phyloP scores from a whole-genome alignment of 805 yeast species.

The Nakazawaea holstii region DNA sequence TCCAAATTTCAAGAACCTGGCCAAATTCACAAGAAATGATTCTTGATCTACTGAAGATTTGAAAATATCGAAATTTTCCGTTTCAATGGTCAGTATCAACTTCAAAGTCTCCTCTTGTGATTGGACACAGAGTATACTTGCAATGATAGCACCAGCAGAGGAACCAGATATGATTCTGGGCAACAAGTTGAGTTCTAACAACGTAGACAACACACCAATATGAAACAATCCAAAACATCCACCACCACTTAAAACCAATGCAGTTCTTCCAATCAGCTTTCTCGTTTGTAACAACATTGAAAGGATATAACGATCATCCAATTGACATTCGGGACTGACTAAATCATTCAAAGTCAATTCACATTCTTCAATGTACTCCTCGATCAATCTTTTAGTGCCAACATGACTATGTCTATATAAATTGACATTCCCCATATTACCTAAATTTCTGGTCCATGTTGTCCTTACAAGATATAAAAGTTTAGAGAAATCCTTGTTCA shows the following conservation, averaged over 20 bases:
- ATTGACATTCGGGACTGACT: slow-evolving; percentile 29
- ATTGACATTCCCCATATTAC: slow-evolving; percentile 78
- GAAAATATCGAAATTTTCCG: slow-evolving; percentile 47
- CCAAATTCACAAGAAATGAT: slow-evolving; percentile 44
- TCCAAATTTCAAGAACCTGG: slow-evolving; percentile 73
- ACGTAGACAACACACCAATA: slow-evolving; percentile 82
- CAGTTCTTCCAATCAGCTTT: slow-evolving; percentile 90
- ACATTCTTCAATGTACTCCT: slow-evolving; percentile 80
- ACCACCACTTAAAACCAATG: slow-evolving; percentile 93
- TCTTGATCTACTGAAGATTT: slow-evolving; percentile 46
- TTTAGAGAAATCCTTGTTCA: slow-evolving; percentile 48
- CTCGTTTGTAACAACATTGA: slow-evolving; percentile 83
- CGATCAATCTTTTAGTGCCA: slow-evolving; percentile 82
- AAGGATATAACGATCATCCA: slow-evolving; percentile 67
- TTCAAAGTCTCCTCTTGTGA: slow-evolving; percentile 62
- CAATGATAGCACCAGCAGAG: slow-evolving; percentile 94
- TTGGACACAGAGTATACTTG: slow-evolving; percentile 80
- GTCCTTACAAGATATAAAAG: slow-evolving; percentile 76
- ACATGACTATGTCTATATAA: slow-evolving; percentile 73
- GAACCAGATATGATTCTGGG: slow-evolving; percentile 92
- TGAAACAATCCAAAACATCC: slow-evolving; percentile 91
- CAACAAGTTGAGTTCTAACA: slow-evolving; percentile 65
- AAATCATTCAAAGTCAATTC: slow-evolving; percentile 37
- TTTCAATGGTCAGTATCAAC: slow-evolving; percentile 57
- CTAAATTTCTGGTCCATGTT: slow-evolving; percentile 78